These are phyloP conservation scores for Coix lacrymajobi DNA, from an alignment of 176 grass and related monocot genomes.

Conservation along the genomic window DNA sequence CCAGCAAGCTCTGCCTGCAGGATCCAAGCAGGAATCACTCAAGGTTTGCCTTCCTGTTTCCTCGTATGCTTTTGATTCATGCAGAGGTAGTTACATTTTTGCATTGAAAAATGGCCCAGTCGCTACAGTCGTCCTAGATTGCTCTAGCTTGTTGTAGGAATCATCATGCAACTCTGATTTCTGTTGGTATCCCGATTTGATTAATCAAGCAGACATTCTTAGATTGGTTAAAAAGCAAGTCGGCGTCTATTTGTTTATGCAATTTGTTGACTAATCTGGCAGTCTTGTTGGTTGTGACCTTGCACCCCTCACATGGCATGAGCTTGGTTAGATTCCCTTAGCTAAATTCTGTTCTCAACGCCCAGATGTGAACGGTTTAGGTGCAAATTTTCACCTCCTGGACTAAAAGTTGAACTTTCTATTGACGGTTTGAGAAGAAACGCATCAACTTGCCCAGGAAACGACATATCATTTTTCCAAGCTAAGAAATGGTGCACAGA, in stretches of 20 bases:
- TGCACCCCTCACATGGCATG: slow-evolving; percentile 1
- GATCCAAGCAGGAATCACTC: slow-evolving; percentile 46
- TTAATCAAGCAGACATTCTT: slow-evolving; percentile 26
- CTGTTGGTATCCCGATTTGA: neutral
- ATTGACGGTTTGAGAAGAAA: neutral
- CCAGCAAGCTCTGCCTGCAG: slow-evolving; percentile 72
- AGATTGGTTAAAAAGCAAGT: neutral
- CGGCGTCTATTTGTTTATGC: slow-evolving; percentile 13
- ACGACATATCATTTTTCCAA: neutral
- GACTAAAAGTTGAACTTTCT: neutral
- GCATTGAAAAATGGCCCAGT: neutral
- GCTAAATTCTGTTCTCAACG: neutral
- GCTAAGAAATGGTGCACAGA: neutral
- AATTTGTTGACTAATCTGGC: slow-evolving; percentile 5
- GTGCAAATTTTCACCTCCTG: neutral
- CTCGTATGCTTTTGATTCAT: neutral
- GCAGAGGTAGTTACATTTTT: slow-evolving; percentile 10
- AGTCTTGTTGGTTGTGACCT: slow-evolving; percentile 10
- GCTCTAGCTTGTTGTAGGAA: neutral
- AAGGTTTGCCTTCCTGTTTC: slow-evolving; percentile 26
- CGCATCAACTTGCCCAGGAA: neutral
- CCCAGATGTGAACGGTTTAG: neutral
- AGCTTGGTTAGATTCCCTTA: neutral
- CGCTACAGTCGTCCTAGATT: neutral
- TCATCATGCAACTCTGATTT: neutral